phyloP scores from a whole-genome alignment of 345 rosid species.

The Chamaenerion angustifolium region DNA sequence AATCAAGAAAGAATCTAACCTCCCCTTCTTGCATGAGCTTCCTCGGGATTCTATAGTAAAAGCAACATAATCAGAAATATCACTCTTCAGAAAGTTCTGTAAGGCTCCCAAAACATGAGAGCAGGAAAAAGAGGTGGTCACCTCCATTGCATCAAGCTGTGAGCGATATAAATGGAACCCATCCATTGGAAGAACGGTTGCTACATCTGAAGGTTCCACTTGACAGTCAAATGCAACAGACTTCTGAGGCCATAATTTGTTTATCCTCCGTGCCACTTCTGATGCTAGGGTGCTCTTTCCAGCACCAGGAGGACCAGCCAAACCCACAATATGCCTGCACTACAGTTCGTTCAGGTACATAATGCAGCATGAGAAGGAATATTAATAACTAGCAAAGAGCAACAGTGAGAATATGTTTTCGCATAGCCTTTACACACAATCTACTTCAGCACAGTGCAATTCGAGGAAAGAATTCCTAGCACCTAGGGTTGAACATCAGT shows the following conservation, averaged over 20 bases:
- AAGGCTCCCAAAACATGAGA: not conserved
- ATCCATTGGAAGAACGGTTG: conserved; percentile 80
- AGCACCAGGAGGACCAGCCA: conserved; percentile 95
- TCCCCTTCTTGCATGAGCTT: conserved; percentile 98
- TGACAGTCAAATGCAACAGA: conserved; percentile 52
- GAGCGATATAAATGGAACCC: conserved; percentile 89
- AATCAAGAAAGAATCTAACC: conserved; percentile 34
- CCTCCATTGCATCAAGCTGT: conserved; percentile 95
- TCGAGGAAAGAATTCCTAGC: too few species aligned
- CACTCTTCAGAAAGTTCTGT: not conserved
- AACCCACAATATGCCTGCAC: conserved; percentile 64
- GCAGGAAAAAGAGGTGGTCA: conserved; percentile 13
- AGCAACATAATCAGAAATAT: conserved; percentile 1
- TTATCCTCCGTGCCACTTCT: conserved; percentile 56
- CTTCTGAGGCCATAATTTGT: conserved; percentile 58
- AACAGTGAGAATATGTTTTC: too few species aligned
- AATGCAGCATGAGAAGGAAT: not conserved
- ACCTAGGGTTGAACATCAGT: too few species aligned
- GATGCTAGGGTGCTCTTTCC: conserved; percentile 83
- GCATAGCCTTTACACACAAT: too few species aligned
- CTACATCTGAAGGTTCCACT: conserved; percentile 56
- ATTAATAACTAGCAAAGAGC: not conserved
- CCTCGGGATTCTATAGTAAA: conserved; percentile 57
- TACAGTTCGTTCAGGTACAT: not conserved
- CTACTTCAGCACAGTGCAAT: too few species aligned